Evolutionary conservation across 805 yeast species (phyloP).

Genomic region (Metschnikowia koreensis): DNA sequence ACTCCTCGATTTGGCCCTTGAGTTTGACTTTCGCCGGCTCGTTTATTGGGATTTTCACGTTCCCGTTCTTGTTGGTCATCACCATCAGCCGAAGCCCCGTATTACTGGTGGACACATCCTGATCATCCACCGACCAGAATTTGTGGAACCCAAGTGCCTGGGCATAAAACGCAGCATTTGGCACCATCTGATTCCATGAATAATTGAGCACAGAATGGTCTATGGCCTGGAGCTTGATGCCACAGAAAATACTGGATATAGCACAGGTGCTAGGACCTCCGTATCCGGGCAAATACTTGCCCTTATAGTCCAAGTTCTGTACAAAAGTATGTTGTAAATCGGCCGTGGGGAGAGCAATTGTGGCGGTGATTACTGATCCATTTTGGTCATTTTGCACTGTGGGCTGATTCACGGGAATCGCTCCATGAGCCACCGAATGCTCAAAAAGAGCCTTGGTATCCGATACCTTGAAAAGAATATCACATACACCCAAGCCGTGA

Average conservation of each 20-base stretch:
- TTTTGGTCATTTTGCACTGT: slow-evolving; percentile 35
- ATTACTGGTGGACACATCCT: slow-evolving; percentile 64
- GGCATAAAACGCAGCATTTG: slow-evolving; percentile 59
- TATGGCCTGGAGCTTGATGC: slow-evolving; percentile 42
- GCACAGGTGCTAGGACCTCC: slow-evolving; percentile 5
- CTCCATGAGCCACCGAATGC: slow-evolving; percentile 55
- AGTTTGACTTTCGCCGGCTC: slow-evolving; percentile 73
- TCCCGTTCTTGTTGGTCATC: slow-evolving; percentile 66
- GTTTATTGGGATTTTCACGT: slow-evolving; percentile 76
- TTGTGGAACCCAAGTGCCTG: slow-evolving; percentile 67
- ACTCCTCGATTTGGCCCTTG: slow-evolving; percentile 81
- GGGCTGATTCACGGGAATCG: slow-evolving; percentile 33
- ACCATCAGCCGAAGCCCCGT: slow-evolving; percentile 74
- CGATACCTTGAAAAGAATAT: slow-evolving; percentile 64
- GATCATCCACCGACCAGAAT: slow-evolving; percentile 85
- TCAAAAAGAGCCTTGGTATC: slow-evolving; percentile 45
- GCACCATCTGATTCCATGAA: slow-evolving; percentile 63
- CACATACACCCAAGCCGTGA: slow-evolving; percentile 84
- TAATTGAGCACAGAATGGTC: slow-evolving; percentile 85
- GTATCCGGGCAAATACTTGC: slow-evolving; percentile 54
- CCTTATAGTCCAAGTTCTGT: slow-evolving; percentile 42
- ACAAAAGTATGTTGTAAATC: slow-evolving; percentile 72
- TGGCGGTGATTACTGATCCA: slow-evolving; percentile 57
- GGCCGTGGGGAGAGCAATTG: slow-evolving; percentile 42
- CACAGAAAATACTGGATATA: slow-evolving; percentile 23